These are phyloP conservation scores for Viridothelium virens DNA, from an alignment of 495 filamentous ascomycete species.

Conservation along the genomic window DNA sequence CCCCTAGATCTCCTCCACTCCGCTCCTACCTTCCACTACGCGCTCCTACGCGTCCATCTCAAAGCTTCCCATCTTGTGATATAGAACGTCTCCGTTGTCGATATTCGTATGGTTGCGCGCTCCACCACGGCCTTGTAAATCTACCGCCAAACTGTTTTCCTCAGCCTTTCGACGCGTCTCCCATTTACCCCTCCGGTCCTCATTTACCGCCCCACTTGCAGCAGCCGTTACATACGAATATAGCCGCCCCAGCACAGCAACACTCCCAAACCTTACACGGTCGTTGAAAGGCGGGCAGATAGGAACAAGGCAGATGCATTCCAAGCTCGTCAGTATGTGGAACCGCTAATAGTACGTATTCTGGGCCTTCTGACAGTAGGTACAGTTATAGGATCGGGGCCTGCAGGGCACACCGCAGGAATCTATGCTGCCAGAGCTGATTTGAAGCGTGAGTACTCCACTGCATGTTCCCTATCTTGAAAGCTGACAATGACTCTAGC, in stretches of 20 bases:
- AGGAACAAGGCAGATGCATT: conserved; percentile 35
- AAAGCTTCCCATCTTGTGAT: not conserved
- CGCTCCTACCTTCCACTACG: not conserved
- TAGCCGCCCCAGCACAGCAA: conserved; percentile 35
- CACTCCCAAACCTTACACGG: conserved; percentile 34
- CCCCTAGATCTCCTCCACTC: too few species aligned
- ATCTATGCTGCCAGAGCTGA: conserved; percentile 93
- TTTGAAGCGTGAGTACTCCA: conserved; percentile 51
- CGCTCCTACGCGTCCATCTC: not conserved
- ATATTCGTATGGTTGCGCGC: not conserved
- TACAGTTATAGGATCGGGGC: conserved; percentile 59
- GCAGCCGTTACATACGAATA: conserved; percentile 59
- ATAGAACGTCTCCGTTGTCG: not conserved
- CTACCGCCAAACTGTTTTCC: conserved; percentile 74
- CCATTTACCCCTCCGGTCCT: conserved; percentile 51
- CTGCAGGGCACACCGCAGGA: conserved; percentile 92
- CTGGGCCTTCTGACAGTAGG: conserved; percentile 17
- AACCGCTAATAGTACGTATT: not conserved
- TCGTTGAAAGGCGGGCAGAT: conserved; percentile 26
- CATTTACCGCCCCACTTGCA: conserved; percentile 51
- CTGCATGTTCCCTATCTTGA: conserved; percentile 11
- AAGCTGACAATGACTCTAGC: conserved; percentile 39
- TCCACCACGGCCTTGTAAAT: not conserved
- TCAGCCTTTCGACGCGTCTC: conserved; percentile 57
- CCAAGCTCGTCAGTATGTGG: conserved; percentile 35